phyloP scores from a whole-genome alignment of 805 yeast genomes.

The Danielozyma ontarioensis region DNA sequence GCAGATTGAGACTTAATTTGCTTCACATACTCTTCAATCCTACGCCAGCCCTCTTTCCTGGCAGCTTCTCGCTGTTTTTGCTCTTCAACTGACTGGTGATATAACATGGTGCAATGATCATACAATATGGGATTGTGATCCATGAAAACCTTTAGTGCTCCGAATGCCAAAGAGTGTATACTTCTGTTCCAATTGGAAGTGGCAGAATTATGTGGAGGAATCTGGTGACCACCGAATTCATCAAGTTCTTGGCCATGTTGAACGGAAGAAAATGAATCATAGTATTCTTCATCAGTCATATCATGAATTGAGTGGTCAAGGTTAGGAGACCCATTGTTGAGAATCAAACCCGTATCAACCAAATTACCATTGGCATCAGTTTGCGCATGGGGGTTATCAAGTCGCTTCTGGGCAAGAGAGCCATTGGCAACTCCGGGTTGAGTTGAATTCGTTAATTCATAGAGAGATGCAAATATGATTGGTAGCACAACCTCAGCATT shows the following conservation, averaged over 20 bases:
- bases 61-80: conserved; percentile 59
- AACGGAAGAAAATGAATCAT: conserved; percentile 34
- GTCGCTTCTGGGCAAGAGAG: conserved; percentile 30
- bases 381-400: conserved; percentile 31
- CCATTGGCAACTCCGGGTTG: conserved; percentile 42
- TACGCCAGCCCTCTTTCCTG: conserved; percentile 66
- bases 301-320: conserved; percentile 18
- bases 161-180: conserved; percentile 84
- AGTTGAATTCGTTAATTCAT: conserved; percentile 64
- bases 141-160: conserved; percentile 86
- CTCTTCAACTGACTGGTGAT: conserved; percentile 74
- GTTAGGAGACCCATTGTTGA: conserved; percentile 8
- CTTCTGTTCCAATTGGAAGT: conserved; percentile 87
- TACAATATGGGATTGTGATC: conserved; percentile 88
- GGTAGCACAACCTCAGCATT: conserved; percentile 91
- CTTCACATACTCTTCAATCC: conserved; percentile 56
- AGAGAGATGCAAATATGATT: conserved; percentile 82
- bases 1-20: conserved; percentile 18
- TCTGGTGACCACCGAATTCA: conserved; percentile 26
- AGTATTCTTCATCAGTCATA: conserved; percentile 41
- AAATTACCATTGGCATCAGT: conserved; percentile 41
- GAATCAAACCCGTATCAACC: conserved; percentile 32
- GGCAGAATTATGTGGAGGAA: conserved; percentile 41
- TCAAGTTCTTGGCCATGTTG: conserved; percentile 28
- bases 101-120: conserved; percentile 87